Evolutionary conservation across 1,284 basidiomycete species (phyloP).

Genomic region (Cryptococcus floricola): DNA sequence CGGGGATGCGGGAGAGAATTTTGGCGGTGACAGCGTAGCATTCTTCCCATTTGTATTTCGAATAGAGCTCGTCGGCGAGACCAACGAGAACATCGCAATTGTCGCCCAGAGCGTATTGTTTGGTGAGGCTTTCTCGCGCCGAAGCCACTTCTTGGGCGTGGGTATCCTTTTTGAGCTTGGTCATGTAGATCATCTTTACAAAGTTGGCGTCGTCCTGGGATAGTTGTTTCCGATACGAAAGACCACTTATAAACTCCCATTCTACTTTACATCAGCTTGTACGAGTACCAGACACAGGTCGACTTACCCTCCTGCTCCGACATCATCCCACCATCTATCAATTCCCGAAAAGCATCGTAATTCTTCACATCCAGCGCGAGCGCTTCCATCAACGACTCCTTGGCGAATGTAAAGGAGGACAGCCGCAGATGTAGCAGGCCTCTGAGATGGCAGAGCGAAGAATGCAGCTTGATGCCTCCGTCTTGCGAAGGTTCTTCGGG

Average conservation of each 20-base stretch:
- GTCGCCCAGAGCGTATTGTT: constrained; percentile 73
- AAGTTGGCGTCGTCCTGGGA: constrained; percentile 80
- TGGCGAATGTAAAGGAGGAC: constrained; percentile 82
- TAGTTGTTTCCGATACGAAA: constrained; percentile 74
- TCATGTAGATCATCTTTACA: constrained; percentile 84
- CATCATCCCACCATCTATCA: constrained; percentile 92
- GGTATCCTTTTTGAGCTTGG: constrained; percentile 79
- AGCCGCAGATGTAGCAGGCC: constrained; percentile 91
- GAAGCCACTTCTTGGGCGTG: constrained; percentile 75
- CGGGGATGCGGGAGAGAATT: constrained; percentile 71
- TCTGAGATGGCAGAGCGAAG: constrained; percentile 90
- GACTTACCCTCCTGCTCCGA: constrained; percentile 76
- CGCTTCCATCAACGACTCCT: constrained; percentile 91
- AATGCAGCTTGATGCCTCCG: constrained; percentile 90
- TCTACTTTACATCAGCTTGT: constrained; percentile 54
- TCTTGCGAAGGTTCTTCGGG: constrained; percentile 61
- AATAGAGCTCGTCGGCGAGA: constrained; percentile 85
- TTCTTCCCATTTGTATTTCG: constrained; percentile 86
- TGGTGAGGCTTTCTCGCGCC: constrained; percentile 67
- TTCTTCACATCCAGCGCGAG: constrained; percentile 93
- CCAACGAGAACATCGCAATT: constrained; percentile 91
- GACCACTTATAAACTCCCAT: constrained; percentile 87
- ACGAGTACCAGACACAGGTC: background rate
- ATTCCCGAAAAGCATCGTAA: constrained; percentile 89
- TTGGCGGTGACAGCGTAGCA: constrained; percentile 83